Evolutionary conservation across 2,329 filamentous ascomycete genomes (phyloP).

Genomic region (Fusarium newnesense): DNA sequence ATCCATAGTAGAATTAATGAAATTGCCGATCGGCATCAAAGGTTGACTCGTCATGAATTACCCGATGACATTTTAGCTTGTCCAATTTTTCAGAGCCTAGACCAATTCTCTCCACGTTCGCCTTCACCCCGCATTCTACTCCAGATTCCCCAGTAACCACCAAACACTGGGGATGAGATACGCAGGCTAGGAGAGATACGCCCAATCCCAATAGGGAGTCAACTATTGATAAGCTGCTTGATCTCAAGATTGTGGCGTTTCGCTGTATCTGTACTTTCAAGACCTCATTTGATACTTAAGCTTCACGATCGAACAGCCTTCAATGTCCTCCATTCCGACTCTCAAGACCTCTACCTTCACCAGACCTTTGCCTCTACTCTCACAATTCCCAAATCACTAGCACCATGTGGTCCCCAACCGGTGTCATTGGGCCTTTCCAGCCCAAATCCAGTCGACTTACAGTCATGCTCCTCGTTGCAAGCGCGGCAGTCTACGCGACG

Average conservation of each 20-base stretch:
- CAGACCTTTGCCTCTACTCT: fast-evolving
- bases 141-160: not conserved
- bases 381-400: fast-evolving
- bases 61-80: not conserved
- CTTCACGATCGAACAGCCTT: not conserved
- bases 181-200: not conserved
- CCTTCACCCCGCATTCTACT: not conserved
- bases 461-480: not conserved
- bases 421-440: not conserved
- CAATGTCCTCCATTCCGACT: not conserved
- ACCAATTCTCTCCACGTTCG: not conserved
- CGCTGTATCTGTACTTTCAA: not conserved
- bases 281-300: not conserved
- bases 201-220: not conserved
- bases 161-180: not conserved
- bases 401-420: not conserved
- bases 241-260: not conserved
- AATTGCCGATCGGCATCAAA: not conserved
- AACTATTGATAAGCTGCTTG: not conserved
- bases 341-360: fast-evolving
- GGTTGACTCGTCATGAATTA: not conserved
- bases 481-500: not conserved
- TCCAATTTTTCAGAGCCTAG: not conserved
- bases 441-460: not conserved
- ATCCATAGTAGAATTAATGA: no score